Evolutionary conservation across 1,139 yeast genomes (phyloP), one percentile per base, ranked within the genome.

Genomic region (Geotrichum bryndzae): DNA sequence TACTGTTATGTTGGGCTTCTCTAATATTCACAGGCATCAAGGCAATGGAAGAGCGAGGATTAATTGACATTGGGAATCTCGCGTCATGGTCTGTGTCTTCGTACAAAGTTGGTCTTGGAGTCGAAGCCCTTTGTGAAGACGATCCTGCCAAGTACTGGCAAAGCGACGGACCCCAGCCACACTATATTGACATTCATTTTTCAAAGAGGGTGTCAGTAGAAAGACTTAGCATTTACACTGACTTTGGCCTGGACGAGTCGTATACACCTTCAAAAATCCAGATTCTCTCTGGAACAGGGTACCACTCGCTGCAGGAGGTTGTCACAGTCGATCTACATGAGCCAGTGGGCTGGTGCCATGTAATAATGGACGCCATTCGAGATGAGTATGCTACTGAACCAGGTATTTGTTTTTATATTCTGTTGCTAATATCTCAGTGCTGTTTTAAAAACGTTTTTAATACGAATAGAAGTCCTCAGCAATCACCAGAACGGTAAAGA

Each of bases 401-500:
- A 23, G 4, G 38, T 45, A 51, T 56, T 27, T 13, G 10, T 22
- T 52, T 51, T 7, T 23, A 27, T 33, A 46, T 13, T n/a, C 18
- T n/a, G 18, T 13, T 33, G 18, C 25, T 29, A 23, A 59, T 25
- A 50, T 56, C 11, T 8, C 35, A 68, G 71, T 41, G 85, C 83
- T 1, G 82, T 86, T 0, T 75, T 92, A 61, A 87, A 88, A 68
- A 86, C 97, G 64, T 90, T 87, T 68, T 79, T 87, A 68, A 75
- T 94, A 7, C 84, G 90, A 65, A 71, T 95, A 33, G 76, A 82
- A n/a, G 81, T 95, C 31, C 77, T 86, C 35, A 83, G 90, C 0
- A 95, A 94, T 70, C 97, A 91, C 70, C 98, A 92, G 71, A 94
- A 90, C 72, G 99, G 99, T 55, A 94, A 94, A 71, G 99, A 95